phyloP scores from a whole-genome alignment of 345 rosid species.

The Citrus unshiu region DNA sequence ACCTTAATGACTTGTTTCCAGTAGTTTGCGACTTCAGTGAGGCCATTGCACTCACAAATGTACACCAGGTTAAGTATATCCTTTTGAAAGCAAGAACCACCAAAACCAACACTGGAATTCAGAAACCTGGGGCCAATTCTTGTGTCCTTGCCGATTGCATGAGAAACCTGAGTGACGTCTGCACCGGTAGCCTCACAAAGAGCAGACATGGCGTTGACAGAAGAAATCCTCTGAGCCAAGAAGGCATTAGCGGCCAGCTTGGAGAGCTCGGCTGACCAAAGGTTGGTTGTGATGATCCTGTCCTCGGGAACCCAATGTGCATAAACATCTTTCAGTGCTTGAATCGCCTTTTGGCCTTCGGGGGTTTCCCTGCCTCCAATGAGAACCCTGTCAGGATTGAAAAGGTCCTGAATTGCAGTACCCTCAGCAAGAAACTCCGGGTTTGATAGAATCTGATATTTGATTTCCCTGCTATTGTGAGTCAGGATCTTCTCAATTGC shows the following conservation, averaged over 20 bases:
- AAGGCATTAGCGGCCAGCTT: conserved; percentile 87
- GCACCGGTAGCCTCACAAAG: conserved; percentile 87
- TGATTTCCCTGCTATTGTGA: conserved; percentile 79
- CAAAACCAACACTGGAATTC: conserved; percentile 83
- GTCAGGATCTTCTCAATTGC: conserved; percentile 75
- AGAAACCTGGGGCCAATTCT: conserved; percentile 79
- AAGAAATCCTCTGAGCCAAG: conserved; percentile 83
- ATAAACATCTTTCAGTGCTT: conserved; percentile 67
- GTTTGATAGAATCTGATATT: conserved; percentile 81
- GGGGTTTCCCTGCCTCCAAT: conserved; percentile 83
- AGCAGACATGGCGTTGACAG: conserved; percentile 86
- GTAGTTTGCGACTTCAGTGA: conserved; percentile 66
- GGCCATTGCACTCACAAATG: conserved; percentile 80
- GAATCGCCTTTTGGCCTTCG: conserved; percentile 56
- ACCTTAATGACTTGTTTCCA: conserved; percentile 85
- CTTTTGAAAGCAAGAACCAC: conserved; percentile 87
- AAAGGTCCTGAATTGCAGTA: conserved; percentile 69
- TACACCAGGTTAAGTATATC: conserved; percentile 73
- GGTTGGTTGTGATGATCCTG: conserved; percentile 64
- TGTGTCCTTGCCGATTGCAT: conserved; percentile 68
- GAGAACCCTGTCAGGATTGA: conserved; percentile 73
- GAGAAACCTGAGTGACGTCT: conserved; percentile 63
- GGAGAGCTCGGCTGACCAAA: conserved; percentile 91
- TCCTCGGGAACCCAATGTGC: conserved; percentile 84
- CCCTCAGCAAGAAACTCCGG: conserved; percentile 92